Conservation (phyloP, 768 basidiomycete genomes). For the Ramaria sp. region DNA sequence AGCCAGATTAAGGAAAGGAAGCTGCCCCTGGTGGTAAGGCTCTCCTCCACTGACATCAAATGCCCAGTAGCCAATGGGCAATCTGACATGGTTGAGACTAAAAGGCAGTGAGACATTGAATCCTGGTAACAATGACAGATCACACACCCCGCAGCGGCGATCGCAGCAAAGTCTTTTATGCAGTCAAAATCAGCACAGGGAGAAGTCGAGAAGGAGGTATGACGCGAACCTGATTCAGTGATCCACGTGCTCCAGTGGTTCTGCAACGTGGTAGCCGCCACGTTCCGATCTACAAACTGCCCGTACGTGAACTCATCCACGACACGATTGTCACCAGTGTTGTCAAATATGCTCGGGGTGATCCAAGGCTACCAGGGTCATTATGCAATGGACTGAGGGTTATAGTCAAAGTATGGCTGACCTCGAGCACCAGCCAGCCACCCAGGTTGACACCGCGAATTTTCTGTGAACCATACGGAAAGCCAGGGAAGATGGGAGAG, state of each 20-base stretch:
- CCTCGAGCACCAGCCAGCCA: conserved; percentile 48
- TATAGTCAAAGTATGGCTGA: conserved; percentile 14
- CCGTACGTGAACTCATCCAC: conserved; percentile 77
- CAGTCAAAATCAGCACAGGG: background rate
- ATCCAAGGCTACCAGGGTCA: conserved; percentile 50
- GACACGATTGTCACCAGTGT: conserved; percentile 45
- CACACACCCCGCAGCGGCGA: conserved; percentile 62
- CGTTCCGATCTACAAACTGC: conserved; percentile 40
- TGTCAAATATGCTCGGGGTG: conserved; percentile 64
- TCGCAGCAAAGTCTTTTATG: conserved; percentile 50
- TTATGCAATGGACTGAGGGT: background rate
- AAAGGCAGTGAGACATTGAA: conserved; percentile 8
- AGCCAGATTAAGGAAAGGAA: conserved; percentile 56
- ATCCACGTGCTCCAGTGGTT: conserved; percentile 75
- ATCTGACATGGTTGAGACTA: conserved; percentile 74
- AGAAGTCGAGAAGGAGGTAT: background rate
- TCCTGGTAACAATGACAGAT: conserved; percentile 12
- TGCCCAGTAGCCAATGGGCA: conserved; percentile 88
- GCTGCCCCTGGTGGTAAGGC: conserved; percentile 69
- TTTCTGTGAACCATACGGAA: conserved; percentile 62
- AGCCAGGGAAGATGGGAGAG: conserved; percentile 37
- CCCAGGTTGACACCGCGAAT: conserved; percentile 82
- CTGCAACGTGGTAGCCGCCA: conserved; percentile 40
- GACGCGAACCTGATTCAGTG: conserved; percentile 35
- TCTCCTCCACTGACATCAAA: conserved; percentile 71